Evolutionary conservation across 805 yeast genomes (phyloP).

Genomic region (Zygoascus bituminiphila): DNA sequence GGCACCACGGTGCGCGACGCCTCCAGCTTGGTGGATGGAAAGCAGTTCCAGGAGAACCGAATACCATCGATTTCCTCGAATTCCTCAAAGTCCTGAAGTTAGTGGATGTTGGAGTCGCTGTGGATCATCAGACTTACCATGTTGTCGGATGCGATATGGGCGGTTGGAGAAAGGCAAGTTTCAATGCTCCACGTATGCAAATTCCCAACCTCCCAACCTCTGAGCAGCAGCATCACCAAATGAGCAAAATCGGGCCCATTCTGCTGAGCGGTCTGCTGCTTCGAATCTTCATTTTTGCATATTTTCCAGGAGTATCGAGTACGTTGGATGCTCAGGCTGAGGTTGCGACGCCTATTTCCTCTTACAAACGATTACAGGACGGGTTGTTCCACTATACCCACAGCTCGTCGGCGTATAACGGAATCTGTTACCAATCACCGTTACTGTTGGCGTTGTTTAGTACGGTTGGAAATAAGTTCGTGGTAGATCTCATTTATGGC

Average conservation of each 20-base stretch:
- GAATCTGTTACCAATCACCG: constrained; percentile 82
- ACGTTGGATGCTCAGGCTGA: constrained; percentile 46
- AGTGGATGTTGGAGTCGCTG: not conserved
- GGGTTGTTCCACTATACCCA: constrained; percentile 72
- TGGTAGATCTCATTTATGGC: constrained; percentile 42
- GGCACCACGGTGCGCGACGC: constrained; percentile 91
- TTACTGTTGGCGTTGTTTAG: constrained; percentile 48
- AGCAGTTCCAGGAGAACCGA: constrained; percentile 74
- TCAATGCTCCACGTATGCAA: not conserved
- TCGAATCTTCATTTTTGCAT: constrained; percentile 18
- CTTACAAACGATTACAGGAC: constrained; percentile 54
- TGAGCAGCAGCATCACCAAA: not conserved
- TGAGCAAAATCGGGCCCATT: not conserved
- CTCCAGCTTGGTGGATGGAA: constrained; percentile 83
- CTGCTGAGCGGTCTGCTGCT: constrained; percentile 16
- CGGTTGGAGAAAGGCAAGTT: not conserved
- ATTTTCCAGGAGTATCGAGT: constrained; percentile 22
- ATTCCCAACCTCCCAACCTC: not conserved
- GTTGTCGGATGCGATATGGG: no score
- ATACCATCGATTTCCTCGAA: constrained; percentile 57
- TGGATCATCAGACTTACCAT: constrained; percentile 5
- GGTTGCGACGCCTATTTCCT: constrained; percentile 65
- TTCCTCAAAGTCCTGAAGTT: constrained; percentile 44
- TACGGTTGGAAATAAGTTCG: constrained; percentile 21
- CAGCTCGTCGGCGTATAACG: constrained; percentile 71